Base-by-base conservation (phyloP, 2,329 filamentous ascomycete species). In the Penicillium polonicum region DNA sequence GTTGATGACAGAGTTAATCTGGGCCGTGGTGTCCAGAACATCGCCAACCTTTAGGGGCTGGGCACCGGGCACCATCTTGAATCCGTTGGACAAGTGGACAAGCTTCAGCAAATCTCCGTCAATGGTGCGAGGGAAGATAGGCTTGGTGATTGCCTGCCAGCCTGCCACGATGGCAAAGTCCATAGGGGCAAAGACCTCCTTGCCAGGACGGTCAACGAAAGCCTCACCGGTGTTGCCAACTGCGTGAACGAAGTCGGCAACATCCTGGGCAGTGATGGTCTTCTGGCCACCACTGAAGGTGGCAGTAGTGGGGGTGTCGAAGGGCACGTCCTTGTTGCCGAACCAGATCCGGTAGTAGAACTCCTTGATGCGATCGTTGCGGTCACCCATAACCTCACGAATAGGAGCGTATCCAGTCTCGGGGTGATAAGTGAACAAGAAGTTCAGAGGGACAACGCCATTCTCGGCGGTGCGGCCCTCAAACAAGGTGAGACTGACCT, bases 341-440 rank as follows among this genome's bases (percentile, higher is more conserved):
- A 99, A 99, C 94, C 94, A 99, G 65, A 95, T 88, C 67, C 88
- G 88, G 87, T 96, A 99, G 83, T 99, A 99, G 76, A 99, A 99
- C 76, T 96, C 91, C 82, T 99, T 99, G 82, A 99, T 97, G 64
- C 91, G 90, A 73, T 99, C 93, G 73, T 99, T 99, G 71, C 94
- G 91, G 55, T 86, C 89, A 36, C 92, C 85, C 94, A 99, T 99
- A 62, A 97, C 89, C 76, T 99, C 94, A 60, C 89, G 89, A 66
- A 99, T 96, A 19, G 94, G 94, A n/a, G 95, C 93, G 73, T 97
- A 99, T 31, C 94, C 94, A 56, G 91, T 89, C 76, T 97, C 93
- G 2, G 94, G 94, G 72, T 92, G 90, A 78, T 99, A 99, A 5
- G 85, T 91, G 80, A 97, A 97, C 72, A 88, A 86, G 65, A 99